Percentiles rank a stretch among this genome's conserved stretches.
Evolutionary conservation across 768 basidiomycete genomes (phyloP).

Genomic region (Rhodocollybia butyracea): DNA sequence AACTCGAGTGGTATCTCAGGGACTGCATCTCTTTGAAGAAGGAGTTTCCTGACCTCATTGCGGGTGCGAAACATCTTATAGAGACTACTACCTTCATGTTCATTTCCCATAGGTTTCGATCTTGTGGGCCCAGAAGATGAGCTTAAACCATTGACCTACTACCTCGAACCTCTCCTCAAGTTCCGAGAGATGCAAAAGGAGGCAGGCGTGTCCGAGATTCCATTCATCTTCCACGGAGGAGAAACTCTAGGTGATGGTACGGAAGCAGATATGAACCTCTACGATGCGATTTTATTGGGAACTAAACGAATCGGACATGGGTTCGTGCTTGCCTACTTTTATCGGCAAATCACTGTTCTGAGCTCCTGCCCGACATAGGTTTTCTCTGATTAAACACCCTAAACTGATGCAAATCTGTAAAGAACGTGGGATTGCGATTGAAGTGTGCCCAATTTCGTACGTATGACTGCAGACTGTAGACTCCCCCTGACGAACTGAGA

Average conservation of each 20-base stretch:
- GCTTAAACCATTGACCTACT: conserved; percentile 56
- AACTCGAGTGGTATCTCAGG: conserved; percentile 63
- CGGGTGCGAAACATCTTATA: conserved; percentile 36
- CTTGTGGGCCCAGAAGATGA: conserved; percentile 75
- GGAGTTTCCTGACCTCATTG: conserved; percentile 69
- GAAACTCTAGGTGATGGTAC: conserved; percentile 80
- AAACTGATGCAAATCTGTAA: conserved; percentile 66
- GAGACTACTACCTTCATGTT: not conserved
- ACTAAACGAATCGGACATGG: conserved; percentile 84
- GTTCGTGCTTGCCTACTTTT: conserved; percentile 28
- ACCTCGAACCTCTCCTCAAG: conserved; percentile 54
- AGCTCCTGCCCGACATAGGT: conserved; percentile 37
- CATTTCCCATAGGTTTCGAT: conserved; percentile 57
- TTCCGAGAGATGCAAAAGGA: conserved; percentile 59
- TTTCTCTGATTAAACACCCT: conserved; percentile 76
- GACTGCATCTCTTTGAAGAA: conserved; percentile 74
- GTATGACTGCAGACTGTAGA: conserved; percentile 16
- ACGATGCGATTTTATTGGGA: conserved; percentile 74
- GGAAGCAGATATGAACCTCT: conserved; percentile 66
- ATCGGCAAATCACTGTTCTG: too few relatives aligned
- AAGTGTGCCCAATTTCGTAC: conserved; percentile 81
- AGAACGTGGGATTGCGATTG: conserved; percentile 60
- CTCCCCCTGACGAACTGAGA: not conserved
- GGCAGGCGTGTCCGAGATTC: conserved; percentile 53
- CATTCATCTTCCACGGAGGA: conserved; percentile 79